A percentile compares a stretch with the other conserved stretches of the same genome.
phyloP scores from a whole-genome alignment of 768 basidiomycete genomes.

The Psilocybe azurescens region DNA sequence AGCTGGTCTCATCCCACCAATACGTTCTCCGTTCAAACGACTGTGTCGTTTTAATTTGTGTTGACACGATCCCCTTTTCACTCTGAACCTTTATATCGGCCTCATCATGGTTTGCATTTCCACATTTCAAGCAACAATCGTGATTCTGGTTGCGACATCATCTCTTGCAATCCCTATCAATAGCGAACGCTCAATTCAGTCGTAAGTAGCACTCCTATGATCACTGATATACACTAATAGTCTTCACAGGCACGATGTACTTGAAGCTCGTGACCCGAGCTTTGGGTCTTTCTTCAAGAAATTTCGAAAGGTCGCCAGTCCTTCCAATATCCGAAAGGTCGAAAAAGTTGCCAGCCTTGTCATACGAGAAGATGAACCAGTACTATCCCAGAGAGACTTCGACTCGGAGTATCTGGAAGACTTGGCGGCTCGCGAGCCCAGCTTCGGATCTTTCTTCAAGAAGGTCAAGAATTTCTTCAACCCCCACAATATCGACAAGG shows the following conservation, averaged over 20 bases:
- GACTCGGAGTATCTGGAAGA: constrained; percentile 12
- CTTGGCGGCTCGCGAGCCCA: constrained; percentile 17
- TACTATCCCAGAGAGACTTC: constrained; percentile 1
- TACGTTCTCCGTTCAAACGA: background rate
- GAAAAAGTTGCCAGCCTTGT: constrained; percentile 4
- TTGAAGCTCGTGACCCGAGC: constrained; percentile 15
- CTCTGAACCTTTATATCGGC: background rate
- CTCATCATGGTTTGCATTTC: constrained; percentile 17
- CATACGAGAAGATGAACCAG: background rate
- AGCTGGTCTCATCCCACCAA: constrained; percentile 21
- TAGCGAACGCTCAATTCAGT: background rate
- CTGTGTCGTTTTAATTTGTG: constrained; percentile 9
- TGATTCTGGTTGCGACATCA: constrained; percentile 10
- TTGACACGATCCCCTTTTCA: constrained; percentile 13
- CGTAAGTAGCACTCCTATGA: constrained; percentile 2
- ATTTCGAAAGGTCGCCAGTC: constrained; percentile 9
- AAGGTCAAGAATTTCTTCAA: constrained; percentile 17
- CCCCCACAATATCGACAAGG: constrained; percentile 13
- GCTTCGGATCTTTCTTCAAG: constrained; percentile 16
- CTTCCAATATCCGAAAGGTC: constrained; percentile 6
- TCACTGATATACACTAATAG: background rate
- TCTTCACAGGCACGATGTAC: constrained; percentile 4
- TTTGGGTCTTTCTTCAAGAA: constrained; percentile 16
- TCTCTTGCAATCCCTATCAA: constrained; percentile 13
- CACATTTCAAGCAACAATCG: background rate